phyloP scores from a whole-genome alignment of 2,329 filamentous ascomycete genomes.

The Phialophora tarda region DNA sequence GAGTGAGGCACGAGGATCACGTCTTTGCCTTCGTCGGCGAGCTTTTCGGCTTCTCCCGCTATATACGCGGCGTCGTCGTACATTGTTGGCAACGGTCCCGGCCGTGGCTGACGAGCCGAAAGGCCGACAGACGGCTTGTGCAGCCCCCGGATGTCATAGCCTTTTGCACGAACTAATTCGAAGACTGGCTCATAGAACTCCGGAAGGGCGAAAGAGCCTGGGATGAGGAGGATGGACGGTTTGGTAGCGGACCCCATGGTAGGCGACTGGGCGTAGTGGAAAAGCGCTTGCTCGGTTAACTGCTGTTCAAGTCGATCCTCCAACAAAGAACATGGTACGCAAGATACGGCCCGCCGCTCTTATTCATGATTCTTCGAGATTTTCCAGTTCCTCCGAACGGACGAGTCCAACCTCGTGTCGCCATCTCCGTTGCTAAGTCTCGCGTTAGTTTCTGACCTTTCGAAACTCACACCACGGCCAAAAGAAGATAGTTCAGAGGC shows the following conservation, averaged over 20 bases:
- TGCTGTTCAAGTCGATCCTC: neutral
- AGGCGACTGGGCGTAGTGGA: neutral
- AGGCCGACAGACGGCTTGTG: slow-evolving; percentile 28
- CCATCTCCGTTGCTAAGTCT: neutral
- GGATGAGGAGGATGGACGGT: slow-evolving; percentile 25
- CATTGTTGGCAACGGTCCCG: slow-evolving; percentile 40
- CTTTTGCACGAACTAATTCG: slow-evolving; percentile 18
- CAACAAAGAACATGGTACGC: neutral
- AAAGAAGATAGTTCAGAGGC: neutral
- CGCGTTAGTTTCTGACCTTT: slow-evolving; percentile 11
- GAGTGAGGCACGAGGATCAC: slow-evolving; percentile 45
- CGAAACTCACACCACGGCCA: neutral
- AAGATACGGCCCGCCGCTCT: neutral
- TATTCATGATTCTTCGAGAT: neutral
- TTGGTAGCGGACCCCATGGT: slow-evolving; percentile 20
- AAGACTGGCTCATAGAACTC: slow-evolving; percentile 29
- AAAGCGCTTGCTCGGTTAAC: neutral
- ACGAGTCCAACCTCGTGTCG: neutral
- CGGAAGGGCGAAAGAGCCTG: slow-evolving; percentile 26
- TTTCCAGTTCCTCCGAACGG: slow-evolving; percentile 12
- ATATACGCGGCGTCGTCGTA: slow-evolving; percentile 45
- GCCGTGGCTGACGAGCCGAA: slow-evolving; percentile 35
- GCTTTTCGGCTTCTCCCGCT: slow-evolving; percentile 28
- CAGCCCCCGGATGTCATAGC: slow-evolving; percentile 27
- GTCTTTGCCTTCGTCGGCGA: slow-evolving; percentile 39